Evolutionary conservation across 2,329 filamentous ascomycete species (phyloP), one percentile per base, ranked within the genome.

Genomic region (Blumeriella jaapii): DNA sequence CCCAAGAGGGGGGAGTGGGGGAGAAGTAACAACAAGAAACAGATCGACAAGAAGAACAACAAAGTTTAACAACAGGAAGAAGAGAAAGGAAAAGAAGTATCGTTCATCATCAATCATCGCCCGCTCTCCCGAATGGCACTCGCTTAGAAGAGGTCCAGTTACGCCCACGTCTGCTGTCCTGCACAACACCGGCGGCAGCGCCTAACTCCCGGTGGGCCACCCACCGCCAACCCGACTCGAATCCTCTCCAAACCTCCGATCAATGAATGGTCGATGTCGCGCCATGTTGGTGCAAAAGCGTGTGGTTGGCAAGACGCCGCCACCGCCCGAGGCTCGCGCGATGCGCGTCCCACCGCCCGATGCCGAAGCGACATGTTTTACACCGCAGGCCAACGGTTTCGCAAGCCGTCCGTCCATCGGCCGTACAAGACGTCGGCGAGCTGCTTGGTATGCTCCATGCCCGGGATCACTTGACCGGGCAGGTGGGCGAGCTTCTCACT

Each of bases 401-500:
- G 76, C 50, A 96, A 63, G 2, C 85, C 86, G 39, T 93, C 83
- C 2, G 79, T 76, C 91, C 91, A 98, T 27, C 89, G 74, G 11
- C 78, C 75, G 60, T 95, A 96, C 13, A 98, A 70, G 13, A 93
- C 83, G 56, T 95, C 86, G 1, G 83, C 84, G 23, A 96, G 67
- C 55, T 93, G 76, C 54, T 85, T 84, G 46, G 81, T 82, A 59
- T 95, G 89, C 59, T 95, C 87, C 83, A 95, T 89, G 2, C 86
- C 89, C 1, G 76, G 70, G 11, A 47, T 25, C 38, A 68, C 61
- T 30, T 71, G 65, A 8, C 70, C 75, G 1, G 73, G 74, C 46
- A 77, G 59, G 47, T 69, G 68, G 52, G 34, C 32, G 28, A 52
- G 31, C 36, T 51, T 55, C 15, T 61, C 55, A 49, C 62, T 69